Base-by-base conservation (phyloP, 345 rosid species). In the Physaria fendleri region DNA sequence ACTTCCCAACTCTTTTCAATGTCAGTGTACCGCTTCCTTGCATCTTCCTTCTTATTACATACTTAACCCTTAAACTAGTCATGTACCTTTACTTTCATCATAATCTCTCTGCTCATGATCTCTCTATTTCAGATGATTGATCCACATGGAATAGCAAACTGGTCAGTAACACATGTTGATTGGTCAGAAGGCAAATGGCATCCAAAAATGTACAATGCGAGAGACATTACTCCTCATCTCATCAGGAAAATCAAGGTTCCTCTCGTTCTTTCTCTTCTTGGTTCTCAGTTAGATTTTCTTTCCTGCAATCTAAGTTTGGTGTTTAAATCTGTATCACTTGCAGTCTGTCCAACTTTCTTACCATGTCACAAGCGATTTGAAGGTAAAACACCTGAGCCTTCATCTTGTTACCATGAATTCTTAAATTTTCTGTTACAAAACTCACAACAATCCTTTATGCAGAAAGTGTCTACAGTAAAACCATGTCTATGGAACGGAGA, bases 181-280 rank as follows among this genome's bases (percentile, higher is more conserved):
- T 90, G 97, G 95, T 90, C 95, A 0, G 87, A 90, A 39, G 83
- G 87, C 13, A 90, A 90, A 75, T 90, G 90, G 88, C 87, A 90
- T 71, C 95, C 97, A 8, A 84, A 73, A 73, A 23, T 79, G 16
- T 81, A 81, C 35, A 73, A 80, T 72, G 65, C 82, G 18, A 66
- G 52, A 28, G 90, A 90, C 55, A 59, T 87, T 52, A 71, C 86
- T 18, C 71, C 61, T 10, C 74, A 79, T 38, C 79, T 90, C 40
- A 57, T 87, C 11, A 83, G 66, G 68, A 79, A 75, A 60, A 59
- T 87, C 25, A 68, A 82, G 44, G 93, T 90, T 71, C 38, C 58
- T 39, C 57, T 47, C 8, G 6, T 18, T 32, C 27, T 46, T 55
- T n/a, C 45, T 33, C 32, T 71, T 64, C 32, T 11, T 13, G 4